Base-by-base conservation (phyloP, 2,329 filamentous ascomycete species). In the Ilyonectria robusta region DNA sequence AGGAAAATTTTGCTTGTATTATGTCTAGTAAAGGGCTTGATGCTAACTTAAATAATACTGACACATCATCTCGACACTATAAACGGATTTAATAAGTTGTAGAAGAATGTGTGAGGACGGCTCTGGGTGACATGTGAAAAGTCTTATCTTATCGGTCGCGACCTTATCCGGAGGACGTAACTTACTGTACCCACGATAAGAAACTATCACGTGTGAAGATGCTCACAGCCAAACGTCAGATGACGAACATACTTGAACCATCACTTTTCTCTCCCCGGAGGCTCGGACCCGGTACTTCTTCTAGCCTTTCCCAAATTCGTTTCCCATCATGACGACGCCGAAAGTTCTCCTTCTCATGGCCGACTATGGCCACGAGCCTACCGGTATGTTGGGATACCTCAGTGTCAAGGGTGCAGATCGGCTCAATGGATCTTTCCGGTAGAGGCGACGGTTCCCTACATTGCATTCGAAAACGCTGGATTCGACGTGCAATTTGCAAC, bases 321-420 rank as follows among this genome's bases (percentile, higher is more conserved):
- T 31, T 6, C 15, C 13, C 26, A 31, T 2, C 3, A 67, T 65
- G 61, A 40, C 57, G 5, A 23, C 57, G 17, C 47, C 65, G 29
- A 85, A 83, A 68, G 81, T 81, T 26, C 72, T 86, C 44, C 82
- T 87, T 48, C 70, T 86, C 59, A 87, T 88, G 85, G 82, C 85
- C 47, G 85, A 88, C 71, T 87, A 87, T 67, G 86, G 85, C 48
- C 84, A 88, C 70, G 86, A 88, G 69, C 86, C 86, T 2, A 87
- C 86, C 50, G 85, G 86, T 87, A 69, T 35, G 60, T 54, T 35
- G 23, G 10, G 29, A 15, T 54, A n/a, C 42, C 40, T 19, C 13
- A 11, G 4, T 6, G 26, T 42, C 35, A 31, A 40, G 33, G 19
- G 31, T 21, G 13, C 4, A 13, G 26, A 23, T 15, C 26, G 37